Percentiles rank a stretch among this genome's conserved stretches.
These are phyloP conservation scores for Arthrobotrys sphaeroides DNA, from an alignment of 2,329 filamentous ascomycete species.

Conservation along the genomic window DNA sequence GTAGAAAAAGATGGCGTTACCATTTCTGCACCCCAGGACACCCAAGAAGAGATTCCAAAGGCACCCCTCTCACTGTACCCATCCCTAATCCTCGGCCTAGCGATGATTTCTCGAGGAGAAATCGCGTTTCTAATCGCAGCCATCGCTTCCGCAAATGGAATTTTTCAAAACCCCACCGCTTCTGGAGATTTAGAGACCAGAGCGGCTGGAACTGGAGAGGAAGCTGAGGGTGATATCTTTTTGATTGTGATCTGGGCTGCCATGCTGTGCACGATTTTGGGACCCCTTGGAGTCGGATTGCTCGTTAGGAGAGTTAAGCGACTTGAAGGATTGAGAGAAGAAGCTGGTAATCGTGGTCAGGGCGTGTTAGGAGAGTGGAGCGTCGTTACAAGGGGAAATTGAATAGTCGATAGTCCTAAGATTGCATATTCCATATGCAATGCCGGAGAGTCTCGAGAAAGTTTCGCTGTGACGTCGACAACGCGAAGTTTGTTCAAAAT, in stretches of 20 bases:
- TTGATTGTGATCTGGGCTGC: slow-evolving; percentile 69
- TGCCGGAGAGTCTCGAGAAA: no score
- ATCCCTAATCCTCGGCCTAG: slow-evolving; percentile 67
- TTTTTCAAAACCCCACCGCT: slow-evolving; percentile 59
- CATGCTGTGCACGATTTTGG: slow-evolving; percentile 67
- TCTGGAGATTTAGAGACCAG: not conserved
- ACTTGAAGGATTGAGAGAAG: slow-evolving; percentile 17
- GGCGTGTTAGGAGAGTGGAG: slow-evolving; percentile 41
- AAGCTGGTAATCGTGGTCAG: not conserved
- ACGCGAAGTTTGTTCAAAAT: not conserved
- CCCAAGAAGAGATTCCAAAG: slow-evolving; percentile 20
- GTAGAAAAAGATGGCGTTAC: not conserved
- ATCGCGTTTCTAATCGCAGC: slow-evolving; percentile 80
- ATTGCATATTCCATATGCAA: no score
- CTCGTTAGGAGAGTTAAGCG: slow-evolving; percentile 61
- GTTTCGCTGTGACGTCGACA: not conserved
- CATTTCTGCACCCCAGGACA: not conserved
- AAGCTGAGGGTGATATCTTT: slow-evolving; percentile 61
- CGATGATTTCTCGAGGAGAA: slow-evolving; percentile 81
- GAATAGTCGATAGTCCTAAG: not conserved
- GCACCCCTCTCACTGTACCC: slow-evolving; percentile 73
- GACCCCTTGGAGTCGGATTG: slow-evolving; percentile 66
- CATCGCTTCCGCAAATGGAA: slow-evolving; percentile 68
- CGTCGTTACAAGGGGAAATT: not conserved
- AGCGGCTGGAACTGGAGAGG: not conserved